phyloP scores from a whole-genome alignment of 441 rosid genomes.

The Pelargonium australe region DNA sequence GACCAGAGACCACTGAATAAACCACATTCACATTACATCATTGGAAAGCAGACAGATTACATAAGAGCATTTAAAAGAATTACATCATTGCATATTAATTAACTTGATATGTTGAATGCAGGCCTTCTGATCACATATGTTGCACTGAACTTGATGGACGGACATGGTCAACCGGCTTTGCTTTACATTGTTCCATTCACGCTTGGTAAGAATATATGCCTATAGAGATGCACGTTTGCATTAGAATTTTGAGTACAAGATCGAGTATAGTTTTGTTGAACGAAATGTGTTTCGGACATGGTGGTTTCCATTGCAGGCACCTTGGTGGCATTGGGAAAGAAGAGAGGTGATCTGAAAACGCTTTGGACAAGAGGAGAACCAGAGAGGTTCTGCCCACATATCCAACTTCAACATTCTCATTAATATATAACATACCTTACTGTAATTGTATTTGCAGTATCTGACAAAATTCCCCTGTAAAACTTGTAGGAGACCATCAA shows the following conservation, averaged over 20 bases:
- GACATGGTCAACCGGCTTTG: constrained; percentile 74
- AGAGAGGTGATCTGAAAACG: constrained; percentile 71
- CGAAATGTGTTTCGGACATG: no score
- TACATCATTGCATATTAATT: no score
- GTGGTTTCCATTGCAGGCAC: constrained; percentile 45
- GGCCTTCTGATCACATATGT: constrained; percentile 65
- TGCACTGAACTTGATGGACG: constrained; percentile 71
- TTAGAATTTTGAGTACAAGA: no score
- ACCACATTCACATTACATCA: no score
- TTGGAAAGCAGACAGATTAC: no score
- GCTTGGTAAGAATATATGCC: constrained; percentile 39
- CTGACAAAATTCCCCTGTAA: neutral
- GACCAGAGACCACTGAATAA: no score
- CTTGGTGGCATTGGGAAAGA: constrained; percentile 63
- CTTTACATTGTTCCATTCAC: constrained; percentile 70
- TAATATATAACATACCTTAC: constrained; percentile 13
- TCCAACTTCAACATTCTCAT: constrained; percentile 32
- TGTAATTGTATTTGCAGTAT: neutral
- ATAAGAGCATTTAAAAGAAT: no score
- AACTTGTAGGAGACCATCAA: no score
- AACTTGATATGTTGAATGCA: constrained; percentile 16
- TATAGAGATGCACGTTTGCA: neutral
- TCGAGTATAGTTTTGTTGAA: no score
- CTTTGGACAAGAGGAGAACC: constrained; percentile 84
- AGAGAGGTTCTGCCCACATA: constrained; percentile 66